A percentile compares a stretch with the other conserved stretches of the same genome.
These are phyloP conservation scores for Phytophthora aleatoria DNA, from an alignment of 352 stramenopile species.

Conservation along the genomic window DNA sequence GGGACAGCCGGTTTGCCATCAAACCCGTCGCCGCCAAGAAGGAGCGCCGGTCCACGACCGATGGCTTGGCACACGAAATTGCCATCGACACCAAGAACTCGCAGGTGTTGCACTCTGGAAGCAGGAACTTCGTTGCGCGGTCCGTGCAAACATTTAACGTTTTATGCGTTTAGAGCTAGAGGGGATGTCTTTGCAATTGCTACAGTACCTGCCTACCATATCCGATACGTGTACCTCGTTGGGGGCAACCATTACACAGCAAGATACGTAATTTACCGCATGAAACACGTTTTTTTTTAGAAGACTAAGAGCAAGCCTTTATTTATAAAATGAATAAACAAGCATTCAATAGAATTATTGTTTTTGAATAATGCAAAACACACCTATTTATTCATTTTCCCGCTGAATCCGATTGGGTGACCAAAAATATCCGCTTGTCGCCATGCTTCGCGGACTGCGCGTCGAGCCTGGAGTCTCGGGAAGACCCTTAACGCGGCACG, in stretches of 20 bases:
- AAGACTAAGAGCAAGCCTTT: too few species aligned
- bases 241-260: slow-evolving; percentile 27
- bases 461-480: too few species aligned
- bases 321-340: too few species aligned
- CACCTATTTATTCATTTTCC: too few species aligned
- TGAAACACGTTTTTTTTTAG: too few species aligned
- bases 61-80: slow-evolving; percentile 56
- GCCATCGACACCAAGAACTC: slow-evolving; percentile 52
- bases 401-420: too few species aligned
- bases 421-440: too few species aligned
- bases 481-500: too few species aligned
- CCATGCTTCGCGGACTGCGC: too few species aligned
- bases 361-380: too few species aligned
- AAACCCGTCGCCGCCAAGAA: slow-evolving; percentile 38
- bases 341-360: too few species aligned
- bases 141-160: slow-evolving; percentile 44
- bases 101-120: slow-evolving; percentile 32
- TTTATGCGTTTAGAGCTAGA: slow-evolving; percentile 38
- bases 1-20: slow-evolving; percentile 77
- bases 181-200: slow-evolving; percentile 8
- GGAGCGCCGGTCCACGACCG: slow-evolving; percentile 33
- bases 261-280: background rate
- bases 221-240: slow-evolving; percentile 16
- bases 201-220: slow-evolving; percentile 18
- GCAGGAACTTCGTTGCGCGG: slow-evolving; percentile 51